Conservation (phyloP, 140 eudicot species). For the Oenanthe javanica region DNA sequence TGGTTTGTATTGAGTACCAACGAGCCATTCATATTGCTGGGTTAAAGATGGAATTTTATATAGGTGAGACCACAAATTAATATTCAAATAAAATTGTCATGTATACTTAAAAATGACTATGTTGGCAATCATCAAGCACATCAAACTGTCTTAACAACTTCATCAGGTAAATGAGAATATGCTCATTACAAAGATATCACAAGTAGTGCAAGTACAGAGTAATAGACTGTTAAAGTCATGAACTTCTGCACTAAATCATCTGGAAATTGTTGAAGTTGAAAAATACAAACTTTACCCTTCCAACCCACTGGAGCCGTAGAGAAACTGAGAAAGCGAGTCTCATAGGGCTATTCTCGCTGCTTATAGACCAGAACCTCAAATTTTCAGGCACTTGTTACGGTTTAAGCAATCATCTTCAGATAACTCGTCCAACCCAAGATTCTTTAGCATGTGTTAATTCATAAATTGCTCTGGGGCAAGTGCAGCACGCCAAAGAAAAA, state of each 20-base stretch:
- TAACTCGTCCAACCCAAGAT: background rate
- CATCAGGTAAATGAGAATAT: background rate
- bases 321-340: background rate
- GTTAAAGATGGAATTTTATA: slow-evolving; percentile 4
- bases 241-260: background rate
- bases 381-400: background rate
- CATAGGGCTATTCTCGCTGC: background rate
- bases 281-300: background rate
- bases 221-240: background rate
- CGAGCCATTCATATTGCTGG: slow-evolving; percentile 97
- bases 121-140: background rate
- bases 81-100: background rate
- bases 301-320: background rate
- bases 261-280: background rate
- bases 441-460: background rate
- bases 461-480: background rate
- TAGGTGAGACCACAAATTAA: slow-evolving; percentile 9
- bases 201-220: background rate
- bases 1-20: slow-evolving; percentile 93
- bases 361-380: background rate
- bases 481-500: background rate
- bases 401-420: background rate
- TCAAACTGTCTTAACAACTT: background rate
- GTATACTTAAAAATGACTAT: background rate
- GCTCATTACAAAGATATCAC: background rate